Evolutionary conservation across 257 asterid species (phyloP).

Genomic region (Knoxia roxburghii): DNA sequence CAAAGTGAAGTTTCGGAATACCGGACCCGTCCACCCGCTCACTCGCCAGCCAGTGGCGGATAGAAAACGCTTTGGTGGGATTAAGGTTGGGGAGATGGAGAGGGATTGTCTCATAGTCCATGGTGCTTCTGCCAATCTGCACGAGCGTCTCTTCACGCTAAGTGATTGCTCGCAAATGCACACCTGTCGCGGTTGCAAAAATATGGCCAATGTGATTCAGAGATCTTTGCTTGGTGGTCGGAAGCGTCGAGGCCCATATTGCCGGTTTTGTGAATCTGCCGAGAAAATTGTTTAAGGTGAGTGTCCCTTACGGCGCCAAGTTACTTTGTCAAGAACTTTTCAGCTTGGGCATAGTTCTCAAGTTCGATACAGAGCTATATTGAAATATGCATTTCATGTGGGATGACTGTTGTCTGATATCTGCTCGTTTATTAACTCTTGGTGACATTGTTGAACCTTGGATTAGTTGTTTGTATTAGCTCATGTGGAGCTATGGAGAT

Average conservation of each 20-base stretch:
- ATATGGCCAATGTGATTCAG: conserved; percentile 75
- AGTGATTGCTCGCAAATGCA: conserved; percentile 89
- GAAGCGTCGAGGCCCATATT: conserved; percentile 75
- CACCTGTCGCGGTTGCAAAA: conserved; percentile 66
- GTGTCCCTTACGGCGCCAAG: conserved; percentile 94
- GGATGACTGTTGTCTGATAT: no score
- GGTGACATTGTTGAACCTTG: no score
- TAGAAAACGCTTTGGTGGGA: conserved; percentile 88
- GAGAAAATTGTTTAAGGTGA: conserved; percentile 66
- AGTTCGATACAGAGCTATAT: conserved; percentile 72
- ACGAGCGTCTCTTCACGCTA: conserved; percentile 88
- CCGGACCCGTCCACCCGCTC: conserved; percentile 94
- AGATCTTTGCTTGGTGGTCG: conserved; percentile 58
- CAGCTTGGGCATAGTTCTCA: conserved; percentile 83
- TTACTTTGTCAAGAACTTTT: conserved; percentile 81
- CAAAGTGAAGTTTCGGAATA: conserved; percentile 82
- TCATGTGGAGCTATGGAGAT: no score
- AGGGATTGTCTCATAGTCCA: conserved; percentile 92
- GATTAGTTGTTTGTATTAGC: no score
- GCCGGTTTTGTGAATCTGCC: conserved; percentile 72
- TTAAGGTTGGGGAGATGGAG: conserved; percentile 94
- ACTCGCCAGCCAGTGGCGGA: conserved; percentile 98
- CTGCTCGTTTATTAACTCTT: no score
- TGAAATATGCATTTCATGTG: no score
- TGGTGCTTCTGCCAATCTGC: conserved; percentile 85